These are phyloP conservation scores for Cyphellophora europaea DNA, from an alignment of 2,329 filamentous ascomycete species.

Conservation along the genomic window DNA sequence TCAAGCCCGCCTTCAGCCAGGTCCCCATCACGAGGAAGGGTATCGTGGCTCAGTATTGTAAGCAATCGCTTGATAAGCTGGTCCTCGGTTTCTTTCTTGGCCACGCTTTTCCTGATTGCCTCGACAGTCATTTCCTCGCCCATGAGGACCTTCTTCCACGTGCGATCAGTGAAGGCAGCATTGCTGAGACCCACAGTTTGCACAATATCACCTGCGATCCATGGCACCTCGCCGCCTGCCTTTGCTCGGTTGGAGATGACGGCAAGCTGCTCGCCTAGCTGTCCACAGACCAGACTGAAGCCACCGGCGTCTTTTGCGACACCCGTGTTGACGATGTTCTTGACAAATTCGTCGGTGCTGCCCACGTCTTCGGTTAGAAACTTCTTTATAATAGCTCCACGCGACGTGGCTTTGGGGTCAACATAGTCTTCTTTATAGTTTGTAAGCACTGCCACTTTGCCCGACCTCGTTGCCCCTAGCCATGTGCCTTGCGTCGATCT, in stretches of 20 bases:
- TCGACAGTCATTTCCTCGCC: constrained; percentile 45
- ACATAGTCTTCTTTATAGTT: constrained; percentile 51
- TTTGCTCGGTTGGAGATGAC: constrained; percentile 55
- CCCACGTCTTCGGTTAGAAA: constrained; percentile 41
- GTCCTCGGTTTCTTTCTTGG: constrained; percentile 34
- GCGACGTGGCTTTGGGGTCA: constrained; percentile 38
- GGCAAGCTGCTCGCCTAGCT: constrained; percentile 43
- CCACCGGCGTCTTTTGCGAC: constrained; percentile 50
- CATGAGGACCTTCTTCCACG: constrained; percentile 53
- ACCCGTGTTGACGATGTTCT: constrained; percentile 44
- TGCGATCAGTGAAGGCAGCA: constrained; percentile 47
- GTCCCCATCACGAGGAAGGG: constrained; percentile 37
- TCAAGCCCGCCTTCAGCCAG: constrained; percentile 37
- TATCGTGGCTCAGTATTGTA: constrained; percentile 44
- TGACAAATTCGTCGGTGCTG: constrained; percentile 41
- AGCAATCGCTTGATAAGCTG: constrained; percentile 44
- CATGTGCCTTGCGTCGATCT: constrained; percentile 53
- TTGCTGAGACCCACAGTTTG: constrained; percentile 55
- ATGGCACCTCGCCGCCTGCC: constrained; percentile 39
- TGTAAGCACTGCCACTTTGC: constrained; percentile 53
- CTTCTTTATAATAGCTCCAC: constrained; percentile 52
- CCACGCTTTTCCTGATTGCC: constrained; percentile 38
- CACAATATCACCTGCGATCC: constrained; percentile 37
- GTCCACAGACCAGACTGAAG: constrained; percentile 53
- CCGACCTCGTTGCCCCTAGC: constrained; percentile 53